Conservation (phyloP, 164 flowering plant genomes). For the Kalanchoe fedtschenkoi region DNA sequence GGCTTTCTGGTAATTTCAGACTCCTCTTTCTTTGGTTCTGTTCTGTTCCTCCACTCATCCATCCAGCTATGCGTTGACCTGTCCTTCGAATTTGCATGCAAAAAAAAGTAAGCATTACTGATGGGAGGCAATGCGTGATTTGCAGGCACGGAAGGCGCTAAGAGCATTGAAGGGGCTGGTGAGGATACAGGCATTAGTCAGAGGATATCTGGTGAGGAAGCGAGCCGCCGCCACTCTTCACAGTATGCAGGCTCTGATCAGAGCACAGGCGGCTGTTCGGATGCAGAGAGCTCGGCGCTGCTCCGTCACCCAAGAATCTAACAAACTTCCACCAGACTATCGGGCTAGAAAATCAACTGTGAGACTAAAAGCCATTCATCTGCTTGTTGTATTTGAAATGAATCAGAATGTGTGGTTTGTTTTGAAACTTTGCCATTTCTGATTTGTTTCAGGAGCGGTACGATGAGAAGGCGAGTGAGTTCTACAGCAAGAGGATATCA, state of each 20-base stretch:
- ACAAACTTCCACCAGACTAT: background rate
- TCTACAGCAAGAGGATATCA: slow-evolving; percentile 64
- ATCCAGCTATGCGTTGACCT: too few relatives aligned
- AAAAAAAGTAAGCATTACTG: too few relatives aligned
- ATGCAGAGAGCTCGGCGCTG: background rate
- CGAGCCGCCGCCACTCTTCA: slow-evolving; percentile 41
- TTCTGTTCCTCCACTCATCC: too few relatives aligned
- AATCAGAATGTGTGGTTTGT: too few relatives aligned
- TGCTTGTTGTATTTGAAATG: background rate
- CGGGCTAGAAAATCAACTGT: background rate
- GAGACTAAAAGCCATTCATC: background rate
- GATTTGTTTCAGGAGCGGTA: too few relatives aligned
- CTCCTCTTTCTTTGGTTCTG: too few relatives aligned
- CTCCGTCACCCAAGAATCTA: background rate
- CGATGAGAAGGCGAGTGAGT: slow-evolving; percentile 23
- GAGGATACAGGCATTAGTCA: slow-evolving; percentile 54
- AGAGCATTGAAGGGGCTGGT: slow-evolving; percentile 55
- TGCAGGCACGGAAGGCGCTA: slow-evolving; percentile 57
- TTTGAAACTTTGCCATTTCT: too few relatives aligned
- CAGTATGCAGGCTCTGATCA: slow-evolving; percentile 50
- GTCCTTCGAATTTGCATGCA: too few relatives aligned
- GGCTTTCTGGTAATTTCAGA: slow-evolving; percentile 55
- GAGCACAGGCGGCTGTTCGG: slow-evolving; percentile 29
- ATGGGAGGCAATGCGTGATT: too few relatives aligned
- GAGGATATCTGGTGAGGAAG: slow-evolving; percentile 55